Evolutionary conservation across 1,139 yeast genomes (phyloP), one percentile per base, ranked within the genome.

Genomic region (Debaryomyces psychrophilus): DNA sequence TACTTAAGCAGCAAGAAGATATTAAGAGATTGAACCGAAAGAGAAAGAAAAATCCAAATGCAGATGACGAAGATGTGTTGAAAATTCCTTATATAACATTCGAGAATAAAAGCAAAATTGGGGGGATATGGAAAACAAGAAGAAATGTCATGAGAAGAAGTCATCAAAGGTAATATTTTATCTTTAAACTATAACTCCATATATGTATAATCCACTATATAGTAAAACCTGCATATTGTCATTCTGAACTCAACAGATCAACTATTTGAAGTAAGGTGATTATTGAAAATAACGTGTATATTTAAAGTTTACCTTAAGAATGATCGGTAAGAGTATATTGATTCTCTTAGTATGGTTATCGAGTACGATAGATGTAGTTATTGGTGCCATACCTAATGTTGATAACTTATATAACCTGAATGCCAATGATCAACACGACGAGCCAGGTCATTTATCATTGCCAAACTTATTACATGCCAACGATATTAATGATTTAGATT

Each of bases 121-220:
- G 87, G 27, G 85, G 83, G 40, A 77, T 78, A 1, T 81, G 87
- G 80, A 80, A 79, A 54, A 76, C 80, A 0, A 67, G 95, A 50
- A 68, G 87, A 50, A 85, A 85, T 54, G 77, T 85, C n/a, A 68
- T 71, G 66, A 73, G 89, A 64, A 67, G 82, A 41, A 53, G 65
- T 8, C 70, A 67, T 22, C 52, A 47, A 33, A 41, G 43, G 11
- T 33, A 7, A 33, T n/a, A 5, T 18, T 11, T 18, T n/a, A 33
- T 33, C 23, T 12, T 17, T 31, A 29, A 39, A 18, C 14, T 27
- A 14, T 12, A 31, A 20, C 12, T 28, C 31, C 29, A 31, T n/a
- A 26, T 4, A 22, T 15, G 20, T 28, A 43, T 34, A 43, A 26
- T 36, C 11, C 22, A 31, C 17, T 26, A 27, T 29, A 31, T 14